Evolutionary conservation across 2,329 filamentous ascomycete species (phyloP).

Genomic region (Pleurostoma richardsiae): DNA sequence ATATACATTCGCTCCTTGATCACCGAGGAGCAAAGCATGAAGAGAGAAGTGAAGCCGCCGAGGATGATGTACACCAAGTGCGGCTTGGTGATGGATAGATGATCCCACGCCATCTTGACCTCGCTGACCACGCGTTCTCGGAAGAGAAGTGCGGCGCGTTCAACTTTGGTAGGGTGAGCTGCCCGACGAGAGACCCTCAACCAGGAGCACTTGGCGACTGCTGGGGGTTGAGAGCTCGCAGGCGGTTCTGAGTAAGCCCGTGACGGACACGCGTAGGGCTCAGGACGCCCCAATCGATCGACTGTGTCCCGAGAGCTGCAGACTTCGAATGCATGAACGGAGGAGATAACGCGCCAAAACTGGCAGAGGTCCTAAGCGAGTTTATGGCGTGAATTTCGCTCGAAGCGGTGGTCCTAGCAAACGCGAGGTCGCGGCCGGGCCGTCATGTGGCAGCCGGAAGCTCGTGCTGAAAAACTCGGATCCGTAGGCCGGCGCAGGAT

Average conservation of each 20-base stretch:
- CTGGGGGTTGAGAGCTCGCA: neutral
- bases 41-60: conserved; percentile 93
- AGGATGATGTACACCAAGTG: conserved; percentile 98
- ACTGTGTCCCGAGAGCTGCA: conserved; percentile 9
- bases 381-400: neutral
- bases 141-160: neutral
- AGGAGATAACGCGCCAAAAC: neutral
- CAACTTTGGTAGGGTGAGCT: neutral
- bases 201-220: neutral
- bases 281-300: conserved; percentile 18
- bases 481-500: too few species aligned
- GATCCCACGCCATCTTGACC: conserved; percentile 67
- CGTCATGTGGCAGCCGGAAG: too few species aligned
- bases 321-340: conserved; percentile 16
- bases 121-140: neutral
- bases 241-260: neutral
- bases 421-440: too few species aligned
- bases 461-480: too few species aligned
- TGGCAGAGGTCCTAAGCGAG: neutral
- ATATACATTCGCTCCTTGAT: conserved; percentile 99
- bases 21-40: conserved; percentile 96
- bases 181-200: neutral
- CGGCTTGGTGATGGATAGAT: conserved; percentile 82
- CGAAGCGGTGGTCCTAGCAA: too few species aligned
- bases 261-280: conserved; percentile 3